Conservation (phyloP, 495 filamentous ascomycete genomes). For the Penicillium coffeae region DNA sequence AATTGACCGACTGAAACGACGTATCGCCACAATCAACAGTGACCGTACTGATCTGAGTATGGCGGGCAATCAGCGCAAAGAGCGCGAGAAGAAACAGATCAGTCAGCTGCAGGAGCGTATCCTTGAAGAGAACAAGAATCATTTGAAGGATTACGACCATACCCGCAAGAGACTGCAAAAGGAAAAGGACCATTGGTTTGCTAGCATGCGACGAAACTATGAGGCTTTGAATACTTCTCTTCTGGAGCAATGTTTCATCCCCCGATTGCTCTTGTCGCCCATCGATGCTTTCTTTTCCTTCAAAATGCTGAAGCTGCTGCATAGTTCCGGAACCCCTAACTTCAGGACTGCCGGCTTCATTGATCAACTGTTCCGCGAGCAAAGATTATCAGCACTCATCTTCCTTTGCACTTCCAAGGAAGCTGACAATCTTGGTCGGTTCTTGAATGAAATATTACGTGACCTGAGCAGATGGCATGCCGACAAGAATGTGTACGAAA, state of each 20-base stretch:
- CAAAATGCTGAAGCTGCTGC: constrained; percentile 78
- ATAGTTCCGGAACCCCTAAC: constrained; percentile 73
- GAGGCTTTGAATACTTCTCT: constrained; percentile 69
- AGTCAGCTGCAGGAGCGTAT: constrained; percentile 58
- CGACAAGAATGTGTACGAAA: constrained; percentile 70
- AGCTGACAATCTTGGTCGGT: constrained; percentile 84
- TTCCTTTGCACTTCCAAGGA: constrained; percentile 85
- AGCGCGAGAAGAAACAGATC: constrained; percentile 57
- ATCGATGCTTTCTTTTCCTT: constrained; percentile 85
- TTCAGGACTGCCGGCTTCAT: constrained; percentile 84
- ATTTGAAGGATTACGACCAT: constrained; percentile 60
- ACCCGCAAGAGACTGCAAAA: constrained; percentile 61
- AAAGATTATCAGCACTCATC: constrained; percentile 72
- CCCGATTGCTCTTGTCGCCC: constrained; percentile 76
- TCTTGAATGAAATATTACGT: constrained; percentile 73
- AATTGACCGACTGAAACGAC: constrained; percentile 56
- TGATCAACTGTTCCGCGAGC: constrained; percentile 77
- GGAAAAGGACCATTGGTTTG: constrained; percentile 81
- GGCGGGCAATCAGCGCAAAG: constrained; percentile 57
- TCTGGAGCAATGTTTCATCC: constrained; percentile 86
- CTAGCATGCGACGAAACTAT: constrained; percentile 53
- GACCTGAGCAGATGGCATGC: constrained; percentile 82
- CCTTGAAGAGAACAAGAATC: constrained; percentile 64
- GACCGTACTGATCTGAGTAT: constrained; percentile 70
- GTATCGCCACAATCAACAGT: constrained; percentile 56